Base-by-base conservation (phyloP, 805 yeast species). In the Candida schatavii region DNA sequence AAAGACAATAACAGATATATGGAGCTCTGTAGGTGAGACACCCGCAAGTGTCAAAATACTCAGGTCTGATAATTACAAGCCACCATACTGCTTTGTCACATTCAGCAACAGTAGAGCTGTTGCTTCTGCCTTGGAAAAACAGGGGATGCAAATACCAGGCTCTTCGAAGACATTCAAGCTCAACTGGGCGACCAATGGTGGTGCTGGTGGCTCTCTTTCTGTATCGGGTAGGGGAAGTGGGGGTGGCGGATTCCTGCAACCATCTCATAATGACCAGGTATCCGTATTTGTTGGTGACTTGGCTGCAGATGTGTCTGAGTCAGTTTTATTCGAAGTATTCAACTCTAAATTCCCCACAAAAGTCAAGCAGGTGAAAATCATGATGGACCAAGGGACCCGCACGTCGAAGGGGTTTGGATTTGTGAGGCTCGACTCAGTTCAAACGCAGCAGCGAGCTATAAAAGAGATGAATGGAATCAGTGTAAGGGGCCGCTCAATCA, bases 281-380 rank as follows among this genome's bases (percentile, higher is more conserved):
- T 83, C 96, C 1, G 70, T 90, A 18, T 89, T 89, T 62, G 91
- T 90, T 14, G 96, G 96, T 35, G 97, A 88, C 59, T 64, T 89
- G 47, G 80, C 83, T 5, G 79, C 83, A 18, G 87, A 82, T 41
- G 82, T 86, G 18, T 79, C 81, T 14, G 97, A 89, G 46, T 70
- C 74, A 13, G 68, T 72, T 30, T 67, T 89, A 19, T 75, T 76
- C 44, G 84, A 83, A 39, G 70, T 78, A 33, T 89, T 90, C 64
- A 81, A 78, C 46, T 63, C 78, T 4, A 76, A 80, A 45, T 89
- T 78, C 56, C 82, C 90, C 1, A 84, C 90, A 5, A 59, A 62
- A 35, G 80, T 88, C 41, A 74, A 80, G 40, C 81, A 83, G 50
- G 93, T 82, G 5, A 88, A 85, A 55, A 78, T 89, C 46, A 88